Conservation (phyloP, 108 stramenopile genomes). For the Fragilariopsis cylindrus region DNA sequence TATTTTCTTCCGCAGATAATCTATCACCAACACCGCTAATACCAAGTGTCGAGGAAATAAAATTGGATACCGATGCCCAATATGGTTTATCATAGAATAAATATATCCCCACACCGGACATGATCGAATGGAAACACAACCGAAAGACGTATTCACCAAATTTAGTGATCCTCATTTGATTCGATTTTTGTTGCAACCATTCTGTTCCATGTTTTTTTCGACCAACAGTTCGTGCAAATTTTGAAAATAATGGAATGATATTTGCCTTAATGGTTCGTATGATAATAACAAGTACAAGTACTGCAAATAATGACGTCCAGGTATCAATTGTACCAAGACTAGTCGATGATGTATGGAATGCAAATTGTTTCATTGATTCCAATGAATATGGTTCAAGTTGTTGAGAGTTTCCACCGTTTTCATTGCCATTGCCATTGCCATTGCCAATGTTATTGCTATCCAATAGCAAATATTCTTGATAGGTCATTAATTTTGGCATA, state of each 20-base stretch:
- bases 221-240: conserved; percentile 52
- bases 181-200: conserved; percentile 54
- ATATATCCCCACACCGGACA: conserved; percentile 56
- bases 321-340: conserved; percentile 46
- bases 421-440: too few relatives aligned
- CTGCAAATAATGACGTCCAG: conserved; percentile 30
- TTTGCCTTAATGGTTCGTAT: conserved; percentile 58
- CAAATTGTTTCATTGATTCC: conserved; percentile 35
- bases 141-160: conserved; percentile 92
- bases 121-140: conserved; percentile 63
- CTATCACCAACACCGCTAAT: background rate
- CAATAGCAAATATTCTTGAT: conserved; percentile 16
- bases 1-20: background rate
- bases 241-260: conserved; percentile 62
- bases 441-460: too few relatives aligned
- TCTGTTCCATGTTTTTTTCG: conserved; percentile 61
- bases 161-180: conserved; percentile 68
- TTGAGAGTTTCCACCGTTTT: too few relatives aligned
- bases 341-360: conserved; percentile 57
- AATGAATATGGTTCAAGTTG: background rate
- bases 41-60: background rate
- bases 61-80: conserved; percentile 44
- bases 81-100: conserved; percentile 68
- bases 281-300: conserved; percentile 47
- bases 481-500: conserved; percentile 27